Conservation (phyloP, 208 protist genomes). For the Vickermania spadyakhi region DNA sequence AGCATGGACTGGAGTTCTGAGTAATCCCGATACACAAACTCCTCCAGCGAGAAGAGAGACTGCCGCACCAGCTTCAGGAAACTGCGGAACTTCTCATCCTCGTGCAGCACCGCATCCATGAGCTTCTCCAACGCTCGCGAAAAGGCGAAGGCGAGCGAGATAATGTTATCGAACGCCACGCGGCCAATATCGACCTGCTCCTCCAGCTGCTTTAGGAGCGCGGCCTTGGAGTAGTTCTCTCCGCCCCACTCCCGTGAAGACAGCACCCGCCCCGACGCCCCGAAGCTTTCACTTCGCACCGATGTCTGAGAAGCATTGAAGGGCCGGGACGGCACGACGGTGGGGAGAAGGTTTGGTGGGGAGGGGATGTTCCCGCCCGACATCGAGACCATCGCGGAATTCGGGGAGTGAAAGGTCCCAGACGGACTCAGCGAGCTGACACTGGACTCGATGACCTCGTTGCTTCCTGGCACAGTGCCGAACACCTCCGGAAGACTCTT, state of each 20-base stretch:
- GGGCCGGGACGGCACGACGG: background rate
- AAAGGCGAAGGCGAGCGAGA: background rate
- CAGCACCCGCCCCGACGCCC: background rate
- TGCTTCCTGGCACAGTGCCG: background rate
- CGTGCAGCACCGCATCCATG: background rate
- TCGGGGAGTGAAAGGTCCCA: background rate
- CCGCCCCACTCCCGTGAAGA: background rate
- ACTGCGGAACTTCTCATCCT: background rate
- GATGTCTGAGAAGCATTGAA: background rate
- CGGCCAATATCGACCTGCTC: background rate
- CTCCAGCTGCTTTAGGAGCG: background rate
- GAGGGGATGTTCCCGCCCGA: background rate
- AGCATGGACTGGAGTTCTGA: background rate
- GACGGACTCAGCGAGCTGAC: background rate
- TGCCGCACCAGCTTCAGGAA: background rate
- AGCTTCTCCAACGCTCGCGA: background rate
- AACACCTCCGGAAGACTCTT: background rate
- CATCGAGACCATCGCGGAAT: background rate
- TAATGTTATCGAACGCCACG: background rate
- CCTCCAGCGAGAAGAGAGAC: background rate
- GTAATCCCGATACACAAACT: conserved; percentile 1
- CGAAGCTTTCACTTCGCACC: background rate
- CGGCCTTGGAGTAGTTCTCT: background rate
- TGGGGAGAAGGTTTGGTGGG: background rate
- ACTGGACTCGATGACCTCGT: background rate